These are phyloP conservation scores for Gaeumannomyces sp. DNA, from an alignment of 2,329 filamentous ascomycete species.

Conservation along the genomic window DNA sequence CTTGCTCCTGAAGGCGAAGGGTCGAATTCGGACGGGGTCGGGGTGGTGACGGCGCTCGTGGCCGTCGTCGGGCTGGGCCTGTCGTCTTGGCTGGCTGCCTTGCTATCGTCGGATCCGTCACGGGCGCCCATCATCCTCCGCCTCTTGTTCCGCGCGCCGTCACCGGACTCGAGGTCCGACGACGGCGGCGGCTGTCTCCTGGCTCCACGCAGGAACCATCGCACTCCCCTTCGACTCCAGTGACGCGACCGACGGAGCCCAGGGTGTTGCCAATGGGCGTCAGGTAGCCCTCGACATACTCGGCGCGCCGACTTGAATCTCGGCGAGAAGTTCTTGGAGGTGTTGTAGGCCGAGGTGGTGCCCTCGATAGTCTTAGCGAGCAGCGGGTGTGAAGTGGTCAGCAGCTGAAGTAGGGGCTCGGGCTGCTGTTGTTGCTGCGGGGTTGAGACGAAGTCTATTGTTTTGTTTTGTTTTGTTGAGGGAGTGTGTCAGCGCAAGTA, in stretches of 20 bases:
- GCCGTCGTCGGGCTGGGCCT: constrained; percentile 4
- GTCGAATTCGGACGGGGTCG: constrained; percentile 16
- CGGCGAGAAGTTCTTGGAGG: constrained; percentile 84
- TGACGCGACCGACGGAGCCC: constrained; percentile 73
- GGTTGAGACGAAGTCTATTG: constrained; percentile 55
- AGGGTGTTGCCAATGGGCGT: constrained; percentile 83
- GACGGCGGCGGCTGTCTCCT: constrained; percentile 25
- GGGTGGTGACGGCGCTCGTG: neutral
- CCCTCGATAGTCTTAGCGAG: constrained; percentile 79
- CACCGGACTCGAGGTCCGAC: constrained; percentile 40
- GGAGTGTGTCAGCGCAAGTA: constrained; percentile 14
- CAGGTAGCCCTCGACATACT: constrained; percentile 84
- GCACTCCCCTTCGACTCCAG: constrained; percentile 82
- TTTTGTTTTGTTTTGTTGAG: constrained; percentile 1
- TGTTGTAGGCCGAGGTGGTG: constrained; percentile 78
- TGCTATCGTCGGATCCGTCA: constrained; percentile 21
- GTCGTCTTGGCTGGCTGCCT: constrained; percentile 18
- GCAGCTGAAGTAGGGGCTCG: constrained; percentile 77
- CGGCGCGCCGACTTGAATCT: constrained; percentile 82
- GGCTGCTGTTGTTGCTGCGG: constrained; percentile 40
- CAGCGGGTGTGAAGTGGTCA: constrained; percentile 83
- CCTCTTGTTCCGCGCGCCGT: constrained; percentile 47
- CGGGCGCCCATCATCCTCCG: constrained; percentile 39
- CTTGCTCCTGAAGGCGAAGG: constrained; percentile 19
- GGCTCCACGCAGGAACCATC: constrained; percentile 62